Base-by-base conservation (phyloP, 352 stramenopile species). In the Phytophthora citricola region DNA sequence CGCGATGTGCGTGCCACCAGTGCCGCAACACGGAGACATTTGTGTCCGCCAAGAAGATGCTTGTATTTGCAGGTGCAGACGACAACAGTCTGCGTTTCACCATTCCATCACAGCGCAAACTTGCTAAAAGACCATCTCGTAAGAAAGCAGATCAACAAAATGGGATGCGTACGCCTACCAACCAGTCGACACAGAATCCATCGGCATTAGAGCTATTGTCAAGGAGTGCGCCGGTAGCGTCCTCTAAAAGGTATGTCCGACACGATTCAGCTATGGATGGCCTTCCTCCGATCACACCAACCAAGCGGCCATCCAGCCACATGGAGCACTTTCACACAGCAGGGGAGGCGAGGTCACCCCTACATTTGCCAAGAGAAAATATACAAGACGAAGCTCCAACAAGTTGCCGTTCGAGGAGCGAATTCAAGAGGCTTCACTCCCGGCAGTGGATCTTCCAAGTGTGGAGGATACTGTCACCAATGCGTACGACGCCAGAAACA, bases 1-100 rank as follows among this genome's bases (percentile, higher is more conserved):
- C 70, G 0, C 81, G 89, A 38, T 97, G 91, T 63, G 89, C 91
- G 17, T 97, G 91, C 43, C 83, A 90, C 52, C 75, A 88, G 71
- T 93, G 83, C 48, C 78, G 73, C 38, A 93, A 93, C 39, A 91
- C 81, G 1, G 84, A 93, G 26, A 78, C 73, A 9, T 87, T 89
- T 32, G 73, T 82, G 20, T 87, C 82, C 1, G 81, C 82, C 11
- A 91, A 86, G 63, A 91, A 91, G 46, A 89, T 87, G 79, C 71
- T 87, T 3, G 76, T 83, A 12, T 82, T 90, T 67, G 78, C 73
- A 53, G 63, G 70, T 17, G 51, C 63, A 4, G 61, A 67, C 29
- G 58, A 70, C n/a, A 54, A 14, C 51, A 66, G 32, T 40, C 29
- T 52, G 15, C 52, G 52, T 22, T 57, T 41, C 4, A 52, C 50